These are phyloP conservation scores for Tripterygium wilfordii DNA, from an alignment of 177 flowering plant genomes.

Conservation along the genomic window DNA sequence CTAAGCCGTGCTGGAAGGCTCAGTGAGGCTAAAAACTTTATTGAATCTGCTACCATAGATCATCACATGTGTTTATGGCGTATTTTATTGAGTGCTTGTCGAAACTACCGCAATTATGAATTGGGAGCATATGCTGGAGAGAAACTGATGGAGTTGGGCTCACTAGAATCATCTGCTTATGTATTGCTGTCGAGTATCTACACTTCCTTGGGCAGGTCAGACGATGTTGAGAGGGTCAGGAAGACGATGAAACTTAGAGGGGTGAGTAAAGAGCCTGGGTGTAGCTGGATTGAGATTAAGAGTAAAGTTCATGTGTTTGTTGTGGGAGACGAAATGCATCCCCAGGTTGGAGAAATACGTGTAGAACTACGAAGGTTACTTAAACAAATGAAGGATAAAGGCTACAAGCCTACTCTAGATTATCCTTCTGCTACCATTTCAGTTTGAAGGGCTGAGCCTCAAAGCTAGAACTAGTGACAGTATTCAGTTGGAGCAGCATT, in stretches of 20 bases:
- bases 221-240: conserved; percentile 71
- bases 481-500: conserved; percentile 45
- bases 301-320: conserved; percentile 71
- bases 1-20: conserved; percentile 82
- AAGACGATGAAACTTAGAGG: conserved; percentile 59
- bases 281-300: conserved; percentile 86
- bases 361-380: conserved; percentile 30
- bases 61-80: conserved; percentile 82
- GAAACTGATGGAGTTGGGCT: conserved; percentile 67
- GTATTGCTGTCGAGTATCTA: conserved; percentile 70
- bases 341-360: conserved; percentile 43
- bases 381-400: conserved; percentile 62
- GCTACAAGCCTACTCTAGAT: conserved; percentile 12
- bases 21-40: conserved; percentile 66
- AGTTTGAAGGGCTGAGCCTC: conserved; percentile 56
- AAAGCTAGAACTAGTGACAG: too few relatives aligned
- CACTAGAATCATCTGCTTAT: conserved; percentile 83
- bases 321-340: conserved; percentile 74
- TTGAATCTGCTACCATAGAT: conserved; percentile 60
- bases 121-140: conserved; percentile 83
- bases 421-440: conserved; percentile 82
- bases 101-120: conserved; percentile 47
- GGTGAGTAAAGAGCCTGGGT: conserved; percentile 79
- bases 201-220: conserved; percentile 47
- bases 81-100: conserved; percentile 66